phyloP scores from a whole-genome alignment of 352 stramenopile genomes.

The Phytophthora agathidicida region DNA sequence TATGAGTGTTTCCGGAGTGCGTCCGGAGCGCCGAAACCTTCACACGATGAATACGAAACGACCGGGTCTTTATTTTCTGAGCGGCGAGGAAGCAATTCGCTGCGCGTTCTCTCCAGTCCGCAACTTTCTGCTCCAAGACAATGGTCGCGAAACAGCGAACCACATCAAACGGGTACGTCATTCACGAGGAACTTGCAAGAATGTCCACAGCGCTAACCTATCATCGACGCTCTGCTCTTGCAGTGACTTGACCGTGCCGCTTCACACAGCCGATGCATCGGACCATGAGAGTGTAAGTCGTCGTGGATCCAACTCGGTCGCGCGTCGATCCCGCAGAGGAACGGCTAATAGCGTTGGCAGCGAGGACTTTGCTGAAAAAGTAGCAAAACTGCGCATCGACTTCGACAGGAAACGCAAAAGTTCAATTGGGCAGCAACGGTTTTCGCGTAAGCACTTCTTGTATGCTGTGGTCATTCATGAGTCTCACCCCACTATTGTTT shows the following conservation, averaged over 20 bases:
- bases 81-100: too few species aligned
- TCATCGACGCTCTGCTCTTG: not conserved
- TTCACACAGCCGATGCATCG: slow-evolving; percentile 20
- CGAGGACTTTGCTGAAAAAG: slow-evolving; percentile 38
- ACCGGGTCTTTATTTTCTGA: too few species aligned
- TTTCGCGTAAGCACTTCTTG: slow-evolving; percentile 26
- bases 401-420: slow-evolving; percentile 27
- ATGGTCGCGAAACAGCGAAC: slow-evolving; percentile 25
- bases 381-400: slow-evolving; percentile 36
- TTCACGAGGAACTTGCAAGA: not conserved
- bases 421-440: slow-evolving; percentile 25
- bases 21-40: slow-evolving; percentile 32
- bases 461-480: not conserved
- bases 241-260: slow-evolving; percentile 33
- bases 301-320: slow-evolving; percentile 28
- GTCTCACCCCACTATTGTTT: too few species aligned
- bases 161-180: slow-evolving; percentile 12
- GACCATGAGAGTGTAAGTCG: slow-evolving; percentile 22
- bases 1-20: slow-evolving; percentile 11
- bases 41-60: slow-evolving; percentile 33
- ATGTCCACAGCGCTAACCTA: slow-evolving; percentile 4
- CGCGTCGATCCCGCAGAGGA: slow-evolving; percentile 29
- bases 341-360: slow-evolving; percentile 32
- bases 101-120: slow-evolving; percentile 3
- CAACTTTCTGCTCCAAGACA: slow-evolving; percentile 25